Evolutionary conservation across 805 yeast genomes (phyloP).

Genomic region (Sugiyamaella qingdaonensis): DNA sequence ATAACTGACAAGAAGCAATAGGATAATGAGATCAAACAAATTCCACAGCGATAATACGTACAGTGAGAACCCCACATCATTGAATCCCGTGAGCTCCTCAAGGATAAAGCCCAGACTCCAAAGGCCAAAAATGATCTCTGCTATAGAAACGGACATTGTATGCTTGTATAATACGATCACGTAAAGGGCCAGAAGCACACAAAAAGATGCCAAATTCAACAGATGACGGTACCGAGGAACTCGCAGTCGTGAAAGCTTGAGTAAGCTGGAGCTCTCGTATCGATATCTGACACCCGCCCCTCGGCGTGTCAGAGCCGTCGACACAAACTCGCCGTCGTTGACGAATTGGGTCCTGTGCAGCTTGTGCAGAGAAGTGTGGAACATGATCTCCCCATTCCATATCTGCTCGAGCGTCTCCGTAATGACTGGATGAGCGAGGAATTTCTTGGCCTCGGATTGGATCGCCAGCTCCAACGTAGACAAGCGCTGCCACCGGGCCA

Average conservation of each 20-base stretch:
- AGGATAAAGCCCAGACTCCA: constrained; percentile 45
- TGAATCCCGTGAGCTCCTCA: constrained; percentile 43
- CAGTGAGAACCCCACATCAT: constrained; percentile 43
- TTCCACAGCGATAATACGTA: constrained; percentile 53
- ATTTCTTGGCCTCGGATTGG: constrained; percentile 48
- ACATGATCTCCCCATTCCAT: constrained; percentile 49
- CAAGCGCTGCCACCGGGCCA: constrained; percentile 39
- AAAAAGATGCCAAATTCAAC: constrained; percentile 30
- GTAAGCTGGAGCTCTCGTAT: constrained; percentile 32
- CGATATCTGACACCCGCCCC: constrained; percentile 35
- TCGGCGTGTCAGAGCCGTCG: constrained; percentile 28
- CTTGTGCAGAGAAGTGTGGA: constrained; percentile 36
- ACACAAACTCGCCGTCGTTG: constrained; percentile 26
- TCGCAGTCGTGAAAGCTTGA: constrained; percentile 37
- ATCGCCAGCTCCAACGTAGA: constrained; percentile 49
- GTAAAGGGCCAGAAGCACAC: constrained; percentile 31
- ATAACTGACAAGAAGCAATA: constrained; percentile 37
- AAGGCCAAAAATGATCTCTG: constrained; percentile 41
- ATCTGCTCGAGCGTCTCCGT: constrained; percentile 44
- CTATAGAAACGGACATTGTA: constrained; percentile 13
- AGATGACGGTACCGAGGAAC: constrained; percentile 37
- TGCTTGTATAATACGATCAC: constrained; percentile 26
- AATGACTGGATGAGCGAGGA: constrained; percentile 50
- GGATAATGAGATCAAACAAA: constrained; percentile 43
- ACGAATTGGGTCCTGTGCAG: constrained; percentile 30